Base-by-base conservation (phyloP, 2,329 filamentous ascomycete species). In the Dactylonectria estremocensis region DNA sequence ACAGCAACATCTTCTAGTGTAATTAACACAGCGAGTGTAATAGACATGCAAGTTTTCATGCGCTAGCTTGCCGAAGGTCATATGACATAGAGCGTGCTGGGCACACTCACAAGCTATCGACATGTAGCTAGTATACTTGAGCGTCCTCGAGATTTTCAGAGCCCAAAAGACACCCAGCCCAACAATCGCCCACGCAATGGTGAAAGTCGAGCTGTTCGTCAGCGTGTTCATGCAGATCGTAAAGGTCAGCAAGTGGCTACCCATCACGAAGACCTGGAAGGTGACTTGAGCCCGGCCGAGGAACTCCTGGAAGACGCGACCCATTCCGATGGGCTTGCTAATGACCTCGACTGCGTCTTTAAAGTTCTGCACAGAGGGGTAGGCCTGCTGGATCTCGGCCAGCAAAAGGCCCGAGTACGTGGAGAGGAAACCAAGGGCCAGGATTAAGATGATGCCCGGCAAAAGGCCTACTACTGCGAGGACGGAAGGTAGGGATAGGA, bases 401-500 rank as follows among this genome's bases (percentile, higher is more conserved):
- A 84, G 76, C 49, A 81, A 77, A 11, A 83, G 75, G 13, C 92
- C 83, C 0, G 83, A 84, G 71, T 83, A 94, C 1, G 92, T 93
- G 74, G 93, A 94, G 3, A 94, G 81, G 16, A 91, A 87, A 52
- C 92, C 83, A 58, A 83, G 87, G 28, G 92, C 86, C 68, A 94
- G 85, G 49, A 93, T 94, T 77, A 94, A 77, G 67, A 93, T 88
- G 61, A 95, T 82, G n/a, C 92, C 92, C 0, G 92, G 92, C 2
- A 92, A 90, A 14, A 94, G 85, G 4, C 92, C 92, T 49, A 94
- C 84, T 13, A 91, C 83, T 3, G 92, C 91, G 76, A 94, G 90
- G 0, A 92, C 93, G 76, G 90, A 93, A 1, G 92, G 92, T 68
- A 94, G 93, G 0, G 91, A 93, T 82, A 94, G 92, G 77, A 85